A percentile compares a stretch with the other conserved stretches of the same genome.
Conservation (phyloP, 768 basidiomycete genomes). For the Lactarius sanguifluus region DNA sequence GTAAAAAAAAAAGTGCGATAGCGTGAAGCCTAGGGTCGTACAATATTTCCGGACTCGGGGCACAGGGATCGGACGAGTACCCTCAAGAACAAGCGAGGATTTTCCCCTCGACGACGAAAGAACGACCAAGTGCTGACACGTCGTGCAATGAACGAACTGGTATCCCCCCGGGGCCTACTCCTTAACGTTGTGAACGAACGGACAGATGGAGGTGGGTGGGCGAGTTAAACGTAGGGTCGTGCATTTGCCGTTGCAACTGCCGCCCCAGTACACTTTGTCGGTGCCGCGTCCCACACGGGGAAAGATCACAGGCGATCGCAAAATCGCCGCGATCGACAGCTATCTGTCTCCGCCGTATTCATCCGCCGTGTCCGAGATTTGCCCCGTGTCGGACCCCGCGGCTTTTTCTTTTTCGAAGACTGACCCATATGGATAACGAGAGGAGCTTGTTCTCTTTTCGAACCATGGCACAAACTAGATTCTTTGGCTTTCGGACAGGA, state of each 20-base stretch:
- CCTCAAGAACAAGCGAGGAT: not conserved
- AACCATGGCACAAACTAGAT: no score
- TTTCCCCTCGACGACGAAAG: not conserved
- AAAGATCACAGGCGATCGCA: not conserved
- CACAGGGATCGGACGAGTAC: no score
- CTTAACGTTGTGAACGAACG: no score
- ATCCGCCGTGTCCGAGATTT: not conserved
- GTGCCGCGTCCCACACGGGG: not conserved
- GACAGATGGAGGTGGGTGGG: not conserved
- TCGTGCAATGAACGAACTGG: no score
- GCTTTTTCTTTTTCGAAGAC: not conserved
- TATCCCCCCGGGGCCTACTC: no score
- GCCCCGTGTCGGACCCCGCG: not conserved
- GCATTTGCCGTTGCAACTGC: not conserved
- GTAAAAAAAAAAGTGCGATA: not conserved
- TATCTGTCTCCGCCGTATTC: not conserved
- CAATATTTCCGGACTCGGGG: not conserved
- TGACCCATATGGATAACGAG: not conserved
- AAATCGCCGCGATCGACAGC: not conserved
- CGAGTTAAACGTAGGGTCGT: not conserved
- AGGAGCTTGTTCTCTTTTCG: not conserved
- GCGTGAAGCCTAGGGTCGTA: no score
- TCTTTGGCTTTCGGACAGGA: not conserved
- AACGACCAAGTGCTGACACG: no score
- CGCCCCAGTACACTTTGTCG: not conserved